Base-by-base conservation (phyloP, 2,329 filamentous ascomycete species). In the Phyllachora maydis region DNA sequence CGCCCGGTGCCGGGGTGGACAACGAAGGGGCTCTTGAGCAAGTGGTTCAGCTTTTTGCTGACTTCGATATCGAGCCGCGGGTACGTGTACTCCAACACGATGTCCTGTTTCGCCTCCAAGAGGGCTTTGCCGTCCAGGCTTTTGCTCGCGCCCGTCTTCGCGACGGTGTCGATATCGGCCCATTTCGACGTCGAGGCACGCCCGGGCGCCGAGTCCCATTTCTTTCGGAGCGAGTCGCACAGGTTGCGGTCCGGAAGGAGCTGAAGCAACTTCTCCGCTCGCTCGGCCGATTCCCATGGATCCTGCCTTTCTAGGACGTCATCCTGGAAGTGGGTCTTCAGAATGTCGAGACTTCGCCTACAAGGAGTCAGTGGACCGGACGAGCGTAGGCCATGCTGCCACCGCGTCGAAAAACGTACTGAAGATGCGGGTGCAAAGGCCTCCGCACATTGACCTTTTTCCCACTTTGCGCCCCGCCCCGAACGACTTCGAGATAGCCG, bases 11-110 rank as follows among this genome's bases (percentile, higher is more conserved):
- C 82, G 0, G 88, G 88, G 44, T 98, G 88, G 18, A 98, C 73
- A 30, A 93, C 85, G 41, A 98, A 98, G 1, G 88, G 88, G 31
- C 74, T 83, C 46, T 98, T 98, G 36, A 98, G 70, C 60, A 98
- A 67, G 61, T 98, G 88, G 53, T 93, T 95, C 27, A 91, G 67
- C 45, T 93, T 92, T 58, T 95, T 95, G 42, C 77, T 88, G 43
- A 98, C 88, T 47, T 92, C 82, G 30, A 88, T 83, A 56, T 98
- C 88, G 26, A 98, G 75, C 18, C 88, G 74, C 3, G 88, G 88
- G 47, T 98, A 98, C 5, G 88, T 93, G 51, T 98, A 95, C 50
- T 98, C 88, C 15, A 98, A 65, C 4, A 95, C 72, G 30, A 98
- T 77, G 42, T 95, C 88, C 45, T 93, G 82, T 50, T 93, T 95